Percentiles rank a stretch among this genome's conserved stretches.
Conservation (phyloP, 345 rosid species). For the Arabis alpina region DNA sequence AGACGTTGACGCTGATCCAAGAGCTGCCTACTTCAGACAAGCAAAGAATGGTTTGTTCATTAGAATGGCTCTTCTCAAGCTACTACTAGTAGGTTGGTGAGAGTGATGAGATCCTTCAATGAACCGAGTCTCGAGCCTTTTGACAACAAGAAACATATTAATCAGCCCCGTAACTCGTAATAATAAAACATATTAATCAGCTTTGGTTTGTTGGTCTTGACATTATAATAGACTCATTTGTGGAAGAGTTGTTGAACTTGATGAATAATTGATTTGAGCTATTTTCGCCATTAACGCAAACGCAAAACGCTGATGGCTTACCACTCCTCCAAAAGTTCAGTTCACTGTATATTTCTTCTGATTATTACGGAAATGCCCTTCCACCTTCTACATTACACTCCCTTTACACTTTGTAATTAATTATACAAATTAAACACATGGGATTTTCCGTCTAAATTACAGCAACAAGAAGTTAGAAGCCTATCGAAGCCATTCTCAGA, state of each 20-base stretch:
- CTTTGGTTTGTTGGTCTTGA: slow-evolving; percentile 29
- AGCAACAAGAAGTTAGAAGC: slow-evolving; percentile 5
- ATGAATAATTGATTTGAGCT: slow-evolving; percentile 19
- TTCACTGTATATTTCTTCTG: slow-evolving; percentile 13
- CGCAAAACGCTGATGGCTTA: slow-evolving; percentile 14
- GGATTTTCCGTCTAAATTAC: slow-evolving; percentile 32
- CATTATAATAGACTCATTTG: slow-evolving; percentile 3
- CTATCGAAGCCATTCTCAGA: slow-evolving; percentile 38
- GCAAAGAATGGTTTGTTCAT: slow-evolving; percentile 96
- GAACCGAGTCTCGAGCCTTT: slow-evolving; percentile 30
- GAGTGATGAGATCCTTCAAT: slow-evolving; percentile 1
- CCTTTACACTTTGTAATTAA: slow-evolving; percentile 21
- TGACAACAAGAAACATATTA: slow-evolving; percentile 1
- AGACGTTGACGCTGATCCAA: slow-evolving; percentile 82
- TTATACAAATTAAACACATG: slow-evolving; percentile 24
- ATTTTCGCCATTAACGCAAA: slow-evolving; percentile 4
- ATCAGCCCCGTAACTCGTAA: slow-evolving; percentile 12
- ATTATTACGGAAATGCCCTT: slow-evolving; percentile 33
- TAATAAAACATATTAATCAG: too few species aligned
- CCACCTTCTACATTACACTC: neutral
- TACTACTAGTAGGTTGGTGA: slow-evolving; percentile 49
- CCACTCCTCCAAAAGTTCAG: neutral
- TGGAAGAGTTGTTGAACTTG: slow-evolving; percentile 24
- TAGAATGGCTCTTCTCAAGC: slow-evolving; percentile 83
- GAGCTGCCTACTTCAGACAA: slow-evolving; percentile 98